A percentile compares a stretch with the other conserved stretches of the same genome.
Evolutionary conservation across 768 basidiomycete genomes (phyloP).

Genomic region (Paxillus rubicundulus): DNA sequence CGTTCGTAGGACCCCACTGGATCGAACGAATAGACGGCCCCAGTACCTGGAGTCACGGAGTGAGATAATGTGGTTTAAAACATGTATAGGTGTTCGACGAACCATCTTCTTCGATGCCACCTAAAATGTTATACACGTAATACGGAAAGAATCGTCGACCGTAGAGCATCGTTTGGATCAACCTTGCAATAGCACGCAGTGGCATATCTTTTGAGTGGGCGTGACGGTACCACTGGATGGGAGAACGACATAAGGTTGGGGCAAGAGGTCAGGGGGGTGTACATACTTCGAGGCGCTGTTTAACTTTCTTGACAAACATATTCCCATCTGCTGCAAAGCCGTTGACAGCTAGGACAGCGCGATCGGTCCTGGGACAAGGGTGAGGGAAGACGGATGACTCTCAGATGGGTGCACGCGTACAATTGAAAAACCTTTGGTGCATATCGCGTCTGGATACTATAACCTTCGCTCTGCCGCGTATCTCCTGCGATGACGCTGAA

Average conservation of each 20-base stretch:
- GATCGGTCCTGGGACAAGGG: conserved; percentile 66
- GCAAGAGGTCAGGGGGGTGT: not conserved
- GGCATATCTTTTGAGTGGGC: conserved; percentile 98
- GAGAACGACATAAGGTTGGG: not conserved
- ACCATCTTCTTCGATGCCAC: conserved; percentile 97
- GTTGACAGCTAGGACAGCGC: conserved; percentile 90
- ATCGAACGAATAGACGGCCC: conserved; percentile 99
- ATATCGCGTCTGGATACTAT: conserved; percentile 95
- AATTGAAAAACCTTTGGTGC: conserved; percentile 93
- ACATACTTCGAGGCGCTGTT: conserved; percentile 90
- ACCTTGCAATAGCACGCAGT: conserved; percentile 92
- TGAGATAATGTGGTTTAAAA: conserved; percentile 6
- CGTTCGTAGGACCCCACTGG: conserved; percentile 98
- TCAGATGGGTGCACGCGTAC: conserved; percentile 46
- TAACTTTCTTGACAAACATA: conserved; percentile 95
- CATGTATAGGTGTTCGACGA: conserved; percentile 28
- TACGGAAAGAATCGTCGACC: conserved; percentile 96
- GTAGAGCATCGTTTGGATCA: conserved; percentile 99
- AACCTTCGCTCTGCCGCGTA: conserved; percentile 96
- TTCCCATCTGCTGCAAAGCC: conserved; percentile 98
- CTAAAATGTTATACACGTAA: conserved; percentile 96
- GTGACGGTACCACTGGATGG: conserved; percentile 88
- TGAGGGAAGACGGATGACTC: not conserved
- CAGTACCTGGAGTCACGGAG: conserved; percentile 58
- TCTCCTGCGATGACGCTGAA: conserved; percentile 96